phyloP scores from a whole-genome alignment of 805 yeast genomes.

The Lipomyces lipofer region DNA sequence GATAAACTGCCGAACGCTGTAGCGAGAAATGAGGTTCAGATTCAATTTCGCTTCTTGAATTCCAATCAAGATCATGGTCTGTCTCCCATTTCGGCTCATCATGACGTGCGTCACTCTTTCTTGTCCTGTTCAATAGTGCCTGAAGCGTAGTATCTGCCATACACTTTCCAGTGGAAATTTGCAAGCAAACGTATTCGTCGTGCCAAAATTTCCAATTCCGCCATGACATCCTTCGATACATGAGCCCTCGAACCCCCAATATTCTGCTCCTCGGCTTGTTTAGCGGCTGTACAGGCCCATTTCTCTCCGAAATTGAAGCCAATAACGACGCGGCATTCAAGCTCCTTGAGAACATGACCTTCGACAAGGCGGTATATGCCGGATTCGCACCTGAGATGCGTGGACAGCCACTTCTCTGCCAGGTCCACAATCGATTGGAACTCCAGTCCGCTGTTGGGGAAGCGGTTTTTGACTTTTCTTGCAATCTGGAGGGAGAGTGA shows the following conservation, averaged over 20 bases:
- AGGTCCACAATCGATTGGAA: conserved; percentile 4
- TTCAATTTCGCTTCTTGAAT: too few relatives aligned
- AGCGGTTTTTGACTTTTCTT: conserved; percentile 13
- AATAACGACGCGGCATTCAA: conserved; percentile 14
- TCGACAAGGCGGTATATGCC: conserved; percentile 23
- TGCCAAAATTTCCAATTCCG: conserved; percentile 23
- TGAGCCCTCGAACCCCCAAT: neutral
- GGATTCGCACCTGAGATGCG: conserved; percentile 10
- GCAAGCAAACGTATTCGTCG: conserved; percentile 23
- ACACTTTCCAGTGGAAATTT: conserved; percentile 30
- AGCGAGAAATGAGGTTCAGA: too few relatives aligned
- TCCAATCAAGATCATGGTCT: too few relatives aligned
- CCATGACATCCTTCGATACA: conserved; percentile 23
- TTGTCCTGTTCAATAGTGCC: too few relatives aligned
- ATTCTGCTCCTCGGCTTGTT: neutral
- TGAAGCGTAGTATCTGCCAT: conserved; percentile 21
- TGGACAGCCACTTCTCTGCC: conserved; percentile 18
- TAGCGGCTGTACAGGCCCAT: neutral
- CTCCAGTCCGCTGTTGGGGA: conserved; percentile 9
- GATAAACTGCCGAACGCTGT: too few relatives aligned
- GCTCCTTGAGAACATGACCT: conserved; percentile 20
- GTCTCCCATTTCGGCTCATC: too few relatives aligned
- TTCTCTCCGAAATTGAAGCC: conserved; percentile 2
- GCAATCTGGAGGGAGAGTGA: conserved; percentile 29
- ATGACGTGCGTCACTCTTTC: too few relatives aligned